These are phyloP conservation scores for Vigna trinervia DNA, from an alignment of 306 rosid species.

Conservation along the genomic window DNA sequence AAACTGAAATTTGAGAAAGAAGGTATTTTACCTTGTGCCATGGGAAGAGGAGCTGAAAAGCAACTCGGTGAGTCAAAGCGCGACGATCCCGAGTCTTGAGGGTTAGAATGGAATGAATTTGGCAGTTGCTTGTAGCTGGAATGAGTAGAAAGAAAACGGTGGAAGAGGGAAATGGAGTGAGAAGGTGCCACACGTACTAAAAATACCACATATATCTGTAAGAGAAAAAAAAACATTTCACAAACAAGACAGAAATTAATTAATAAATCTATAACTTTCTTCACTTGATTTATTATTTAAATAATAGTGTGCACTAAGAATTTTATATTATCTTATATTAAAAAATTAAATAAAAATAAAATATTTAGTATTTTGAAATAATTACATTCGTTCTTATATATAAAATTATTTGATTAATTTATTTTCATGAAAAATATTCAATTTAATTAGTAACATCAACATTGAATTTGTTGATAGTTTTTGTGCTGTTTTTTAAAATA, in stretches of 20 bases:
- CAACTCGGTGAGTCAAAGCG: slow-evolving; percentile 40
- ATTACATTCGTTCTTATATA: no score
- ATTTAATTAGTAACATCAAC: neutral
- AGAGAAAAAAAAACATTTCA: neutral
- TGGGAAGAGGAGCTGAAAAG: slow-evolving; percentile 37
- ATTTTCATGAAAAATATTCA: no score
- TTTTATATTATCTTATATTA: no score
- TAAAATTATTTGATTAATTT: no score
- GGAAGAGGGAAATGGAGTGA: neutral
- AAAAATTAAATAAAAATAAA: no score
- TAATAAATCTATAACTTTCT: neutral
- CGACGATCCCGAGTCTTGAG: slow-evolving; percentile 26
- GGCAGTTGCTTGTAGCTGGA: slow-evolving; percentile 27
- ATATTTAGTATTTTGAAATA: no score
- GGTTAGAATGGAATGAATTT: slow-evolving; percentile 31
- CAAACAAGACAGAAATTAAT: neutral
- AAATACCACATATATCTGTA: slow-evolving; percentile 1
- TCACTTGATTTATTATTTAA: no score
- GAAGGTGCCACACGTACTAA: slow-evolving; percentile 15
- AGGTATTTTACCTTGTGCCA: slow-evolving; percentile 36
- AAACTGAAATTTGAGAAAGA: slow-evolving; percentile 14
- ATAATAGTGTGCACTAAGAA: no score
- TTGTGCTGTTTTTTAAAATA: no score
- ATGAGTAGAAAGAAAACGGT: neutral
- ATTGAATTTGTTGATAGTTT: no score